phyloP scores from a whole-genome alignment of 108 stramenopile species.

The Tribonema minus region DNA sequence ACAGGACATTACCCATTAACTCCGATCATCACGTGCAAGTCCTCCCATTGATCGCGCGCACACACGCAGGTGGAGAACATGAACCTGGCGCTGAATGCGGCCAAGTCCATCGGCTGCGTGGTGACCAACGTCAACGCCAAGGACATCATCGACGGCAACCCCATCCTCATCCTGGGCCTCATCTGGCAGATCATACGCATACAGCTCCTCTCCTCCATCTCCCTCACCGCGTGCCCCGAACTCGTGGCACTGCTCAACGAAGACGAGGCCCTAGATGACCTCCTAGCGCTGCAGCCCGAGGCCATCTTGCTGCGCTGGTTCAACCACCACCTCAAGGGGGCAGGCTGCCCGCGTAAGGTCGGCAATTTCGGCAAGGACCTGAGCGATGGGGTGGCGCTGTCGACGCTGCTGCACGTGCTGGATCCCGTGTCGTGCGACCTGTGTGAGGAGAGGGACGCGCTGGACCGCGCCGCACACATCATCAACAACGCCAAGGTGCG shows the following conservation, averaged over 20 bases:
- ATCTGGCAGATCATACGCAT: conserved; percentile 63
- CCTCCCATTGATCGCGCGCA: too few relatives aligned
- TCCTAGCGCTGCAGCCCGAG: conserved; percentile 55
- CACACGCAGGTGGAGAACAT: conserved; percentile 58
- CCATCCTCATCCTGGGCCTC: conserved; percentile 59
- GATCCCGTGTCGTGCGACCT: conserved; percentile 24
- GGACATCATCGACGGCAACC: conserved; percentile 56
- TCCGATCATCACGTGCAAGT: too few relatives aligned
- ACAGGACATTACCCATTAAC: too few relatives aligned
- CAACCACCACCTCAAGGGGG: conserved; percentile 60
- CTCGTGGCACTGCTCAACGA: conserved; percentile 55
- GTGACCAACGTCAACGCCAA: conserved; percentile 60
- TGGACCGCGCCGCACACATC: conserved; percentile 40
- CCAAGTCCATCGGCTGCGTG: conserved; percentile 58
- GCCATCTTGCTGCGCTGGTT: conserved; percentile 60
- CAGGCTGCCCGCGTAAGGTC: neutral
- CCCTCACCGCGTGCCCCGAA: conserved; percentile 57
- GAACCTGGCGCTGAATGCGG: conserved; percentile 63
- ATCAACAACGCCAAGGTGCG: conserved; percentile 56
- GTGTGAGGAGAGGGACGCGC: conserved; percentile 3
- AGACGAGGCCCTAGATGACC: conserved; percentile 53
- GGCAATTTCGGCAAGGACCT: conserved; percentile 50
- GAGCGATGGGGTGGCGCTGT: conserved; percentile 49
- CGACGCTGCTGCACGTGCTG: conserved; percentile 43
- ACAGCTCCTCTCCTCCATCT: conserved; percentile 54